Evolutionary conservation across 1,284 basidiomycete genomes (phyloP), one percentile per base, ranked within the genome.

Genomic region (Leccinum pachyderme): DNA sequence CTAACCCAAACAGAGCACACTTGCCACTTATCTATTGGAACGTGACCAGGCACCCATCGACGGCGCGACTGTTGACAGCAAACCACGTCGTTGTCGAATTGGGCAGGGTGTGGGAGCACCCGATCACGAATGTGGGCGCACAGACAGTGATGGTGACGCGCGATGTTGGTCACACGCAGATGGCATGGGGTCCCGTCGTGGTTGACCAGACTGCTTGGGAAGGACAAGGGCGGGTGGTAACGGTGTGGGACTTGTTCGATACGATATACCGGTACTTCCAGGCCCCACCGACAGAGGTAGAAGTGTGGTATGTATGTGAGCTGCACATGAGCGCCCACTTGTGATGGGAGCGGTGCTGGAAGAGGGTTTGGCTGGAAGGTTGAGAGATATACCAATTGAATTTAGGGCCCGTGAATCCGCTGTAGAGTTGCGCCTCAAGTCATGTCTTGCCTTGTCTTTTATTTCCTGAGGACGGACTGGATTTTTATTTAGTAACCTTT

Each of bases 241-340:
- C 66, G 11, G 37, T 74, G 11, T 56, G 61, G 47, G 74, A 75
- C 54, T 24, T 76, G 53, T 60, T 77, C 27, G 56, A 66, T 7
- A 70, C 67, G 7, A 66, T 77, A 32, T 65, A 76, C 37, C 50
- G 62, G 5, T 76, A 68, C 58, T 71, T 76, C 58, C 74, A 75
- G 58, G 63, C 53, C 31, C 63, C 64, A 6, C 44, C 78, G 47
- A 66, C 64, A 18, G 56, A 57, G 7, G 49, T 55, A 0, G 73
- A 77, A 48, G 67, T 70, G 31, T 54, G 59, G 3, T 58, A 63
- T 49, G 57, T 77, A 29, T 49, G 56, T 43, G 3, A 41, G 0
- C 33, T 65, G 24, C 49, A 62, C 29, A 56, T 59, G 25, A 61
- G 59, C 31, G 67, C 65, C 28, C 64, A 66, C 29, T 28, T 75